Base-by-base conservation (phyloP, 345 rosid species). In the Iberis pinnata region DNA sequence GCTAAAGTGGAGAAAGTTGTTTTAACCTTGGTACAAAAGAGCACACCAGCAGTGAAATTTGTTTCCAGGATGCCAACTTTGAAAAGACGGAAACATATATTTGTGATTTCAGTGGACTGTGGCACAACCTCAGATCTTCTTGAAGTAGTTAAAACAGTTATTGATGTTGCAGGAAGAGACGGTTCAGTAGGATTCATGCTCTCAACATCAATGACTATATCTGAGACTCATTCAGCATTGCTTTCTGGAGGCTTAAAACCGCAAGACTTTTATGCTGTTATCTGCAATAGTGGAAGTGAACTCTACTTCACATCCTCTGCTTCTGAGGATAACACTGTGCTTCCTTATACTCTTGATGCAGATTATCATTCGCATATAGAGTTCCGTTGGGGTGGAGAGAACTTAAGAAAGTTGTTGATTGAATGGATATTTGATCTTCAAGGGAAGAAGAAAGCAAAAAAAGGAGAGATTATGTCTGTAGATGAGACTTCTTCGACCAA, bases 361-460 rank as follows among this genome's bases (percentile, higher is more conserved):
- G 82, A 86, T 68, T 86, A 86, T 62, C 88, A 79, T 54, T 83
- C 83, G 1, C 95, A 86, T 54, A 76, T 78, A 17, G 92, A 81
- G 42, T 86, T 79, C 53, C 78, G 86, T 2, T 86, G 92, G 92
- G 95, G 88, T 62, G 86, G 88, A 63, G 88, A 83, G 68, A 73
- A 73, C 40, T 43, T 86, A 58, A 73, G 84, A 68, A 83, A 75
- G 68, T 76, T 88, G 66, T 64, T 86, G 72, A 70, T 76, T 60
- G 79, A 82, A 12, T 83, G 92, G 92, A 75, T 79, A 57, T 57
- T 63, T 61, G 77, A 88, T 37, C 63, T 77, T 25, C 43, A 55
- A 38, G 75, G 75, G 37, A 79, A 70, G 58, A 44, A 58, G 67
- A 82, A 77, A 39, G 43, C 20, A 9, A 66, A 65, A 45, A 36